These are phyloP conservation scores for Tarenaya hassleriana DNA, from an alignment of 345 rosid genomes.

Conservation along the genomic window DNA sequence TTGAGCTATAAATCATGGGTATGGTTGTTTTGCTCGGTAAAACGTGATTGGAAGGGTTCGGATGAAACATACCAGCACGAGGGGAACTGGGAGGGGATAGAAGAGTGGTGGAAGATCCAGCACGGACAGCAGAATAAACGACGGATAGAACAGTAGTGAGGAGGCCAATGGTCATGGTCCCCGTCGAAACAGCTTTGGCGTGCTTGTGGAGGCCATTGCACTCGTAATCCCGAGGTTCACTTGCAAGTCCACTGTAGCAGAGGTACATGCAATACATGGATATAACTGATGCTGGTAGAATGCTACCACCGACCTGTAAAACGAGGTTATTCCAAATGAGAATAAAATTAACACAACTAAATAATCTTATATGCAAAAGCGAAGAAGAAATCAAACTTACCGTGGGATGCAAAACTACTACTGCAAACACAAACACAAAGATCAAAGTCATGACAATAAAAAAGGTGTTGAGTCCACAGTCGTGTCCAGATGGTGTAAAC, in stretches of 20 bases:
- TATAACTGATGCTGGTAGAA: constrained; percentile 90
- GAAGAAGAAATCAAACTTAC: constrained; percentile 45
- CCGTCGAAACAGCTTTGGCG: constrained; percentile 84
- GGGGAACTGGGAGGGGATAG: constrained; percentile 90
- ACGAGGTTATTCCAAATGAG: constrained; percentile 15
- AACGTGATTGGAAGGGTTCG: background rate
- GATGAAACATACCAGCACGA: constrained; percentile 59
- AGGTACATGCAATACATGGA: constrained; percentile 93
- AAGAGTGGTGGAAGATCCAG: constrained; percentile 89
- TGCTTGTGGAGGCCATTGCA: constrained; percentile 96
- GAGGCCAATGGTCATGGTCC: constrained; percentile 79
- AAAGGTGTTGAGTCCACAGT: constrained; percentile 93
- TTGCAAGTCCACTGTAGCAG: constrained; percentile 91
- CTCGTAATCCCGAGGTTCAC: constrained; percentile 88
- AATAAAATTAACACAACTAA: constrained; percentile 8
- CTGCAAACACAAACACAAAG: constrained; percentile 57
- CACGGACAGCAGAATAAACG: constrained; percentile 96
- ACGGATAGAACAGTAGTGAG: constrained; percentile 87
- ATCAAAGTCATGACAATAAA: constrained; percentile 72
- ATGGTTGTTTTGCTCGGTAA: background rate
- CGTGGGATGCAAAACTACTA: constrained; percentile 83
- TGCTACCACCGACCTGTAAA: constrained; percentile 81
- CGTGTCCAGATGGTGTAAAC: constrained; percentile 96
- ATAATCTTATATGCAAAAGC: background rate
- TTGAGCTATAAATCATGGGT: background rate